A percentile compares a stretch with the other conserved stretches of the same genome.
Conservation (phyloP, 192 early-diverging fungal species). For the Dissophora globulifera region DNA sequence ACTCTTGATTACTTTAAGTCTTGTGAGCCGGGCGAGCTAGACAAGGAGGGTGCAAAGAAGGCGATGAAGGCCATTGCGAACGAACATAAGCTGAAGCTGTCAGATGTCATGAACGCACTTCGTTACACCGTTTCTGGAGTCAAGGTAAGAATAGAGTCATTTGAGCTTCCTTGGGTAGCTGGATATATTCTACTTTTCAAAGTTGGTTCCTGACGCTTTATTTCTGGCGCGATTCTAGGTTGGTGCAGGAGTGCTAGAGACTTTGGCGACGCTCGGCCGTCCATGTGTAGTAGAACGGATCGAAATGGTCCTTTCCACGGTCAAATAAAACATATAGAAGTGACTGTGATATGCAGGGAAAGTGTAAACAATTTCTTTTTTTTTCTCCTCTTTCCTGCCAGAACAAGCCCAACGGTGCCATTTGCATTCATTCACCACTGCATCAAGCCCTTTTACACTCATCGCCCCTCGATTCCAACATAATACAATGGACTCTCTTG, state of each 20-base stretch:
- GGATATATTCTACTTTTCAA: too few relatives aligned
- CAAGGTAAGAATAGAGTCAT: constrained; percentile 51
- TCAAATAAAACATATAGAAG: constrained; percentile 1
- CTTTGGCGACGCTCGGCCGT: constrained; percentile 60
- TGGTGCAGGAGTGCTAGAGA: constrained; percentile 67
- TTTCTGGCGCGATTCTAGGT: constrained; percentile 52
- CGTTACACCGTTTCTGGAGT: constrained; percentile 74
- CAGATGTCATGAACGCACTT: constrained; percentile 71
- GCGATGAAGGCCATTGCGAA: constrained; percentile 49
- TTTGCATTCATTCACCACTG: constrained; percentile 4
- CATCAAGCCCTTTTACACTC: constrained; percentile 2
- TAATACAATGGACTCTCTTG: constrained; percentile 45
- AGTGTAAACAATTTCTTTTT: constrained; percentile 26
- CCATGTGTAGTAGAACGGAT: constrained; percentile 48
- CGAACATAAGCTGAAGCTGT: constrained; percentile 51
- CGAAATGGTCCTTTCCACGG: constrained; percentile 12
- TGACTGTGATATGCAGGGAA: constrained; percentile 9
- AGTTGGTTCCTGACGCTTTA: too few relatives aligned
- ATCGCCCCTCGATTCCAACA: not conserved
- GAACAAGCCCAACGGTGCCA: too few relatives aligned
- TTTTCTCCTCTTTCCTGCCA: constrained; percentile 18
- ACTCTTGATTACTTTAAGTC: constrained; percentile 9
- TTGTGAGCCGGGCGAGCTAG: constrained; percentile 19
- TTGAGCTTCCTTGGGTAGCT: too few relatives aligned
- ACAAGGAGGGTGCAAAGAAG: constrained; percentile 43